Percentiles rank a stretch among this genome's conserved stretches.
These are phyloP conservation scores for Eucalyptus tenuipes DNA, from an alignment of 345 rosid species.

Conservation along the genomic window DNA sequence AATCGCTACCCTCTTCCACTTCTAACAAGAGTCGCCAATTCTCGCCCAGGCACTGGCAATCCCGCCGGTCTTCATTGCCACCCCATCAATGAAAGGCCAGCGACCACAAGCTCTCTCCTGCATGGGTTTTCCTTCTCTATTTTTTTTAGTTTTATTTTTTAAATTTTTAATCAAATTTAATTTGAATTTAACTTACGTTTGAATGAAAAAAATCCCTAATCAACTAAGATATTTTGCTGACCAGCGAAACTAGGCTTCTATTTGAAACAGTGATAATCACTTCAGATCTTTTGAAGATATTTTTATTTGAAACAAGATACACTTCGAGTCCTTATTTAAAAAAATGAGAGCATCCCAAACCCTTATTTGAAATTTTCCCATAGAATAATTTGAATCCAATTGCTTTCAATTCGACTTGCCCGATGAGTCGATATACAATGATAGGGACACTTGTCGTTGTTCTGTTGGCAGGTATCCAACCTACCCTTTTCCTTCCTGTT, in stretches of 20 bases:
- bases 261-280: rapidly evolving
- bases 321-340: rapidly evolving
- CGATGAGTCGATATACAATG: rapidly evolving
- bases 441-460: not conserved
- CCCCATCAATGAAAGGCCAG: too few species aligned
- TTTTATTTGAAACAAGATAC: rapidly evolving
- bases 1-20: rapidly evolving
- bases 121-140: too few species aligned
- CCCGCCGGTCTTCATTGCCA: rapidly evolving
- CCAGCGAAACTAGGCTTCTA: rapidly evolving
- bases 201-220: too few species aligned
- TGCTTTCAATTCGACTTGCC: rapidly evolving
- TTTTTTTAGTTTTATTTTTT: too few species aligned
- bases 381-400: too few species aligned
- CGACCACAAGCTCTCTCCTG: rapidly evolving
- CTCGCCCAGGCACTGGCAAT: rapidly evolving
- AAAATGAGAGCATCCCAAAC: rapidly evolving
- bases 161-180: too few species aligned
- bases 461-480: not conserved
- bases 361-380: too few species aligned
- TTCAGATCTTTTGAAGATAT: rapidly evolving
- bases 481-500: not conserved
- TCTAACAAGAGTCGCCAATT: too few species aligned
- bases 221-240: rapidly evolving
- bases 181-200: too few species aligned